phyloP scores from a whole-genome alignment of 2,329 filamentous ascomycete genomes.

The Exophiala viscosa region DNA sequence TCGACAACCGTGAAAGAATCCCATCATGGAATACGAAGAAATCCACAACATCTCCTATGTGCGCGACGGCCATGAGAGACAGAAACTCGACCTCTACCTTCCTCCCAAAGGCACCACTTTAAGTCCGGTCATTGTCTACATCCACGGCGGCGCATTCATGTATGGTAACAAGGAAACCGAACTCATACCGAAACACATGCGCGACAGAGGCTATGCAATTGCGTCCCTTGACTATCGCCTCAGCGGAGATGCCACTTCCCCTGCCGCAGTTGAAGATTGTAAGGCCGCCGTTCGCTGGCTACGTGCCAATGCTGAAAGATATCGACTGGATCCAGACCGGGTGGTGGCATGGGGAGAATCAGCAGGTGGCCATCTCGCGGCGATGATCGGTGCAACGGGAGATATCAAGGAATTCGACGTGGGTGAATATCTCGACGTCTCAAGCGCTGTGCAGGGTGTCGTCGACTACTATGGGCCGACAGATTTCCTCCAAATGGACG shows the following conservation, averaged over 20 bases:
- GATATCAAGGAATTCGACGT: slow-evolving; percentile 9
- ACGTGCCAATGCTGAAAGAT: slow-evolving; percentile 3
- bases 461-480: slow-evolving; percentile 10
- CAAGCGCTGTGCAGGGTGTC: slow-evolving; percentile 6
- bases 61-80: slow-evolving; percentile 5
- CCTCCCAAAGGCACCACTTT: not conserved
- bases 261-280: slow-evolving; percentile 15
- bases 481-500: slow-evolving; percentile 14
- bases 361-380: slow-evolving; percentile 12
- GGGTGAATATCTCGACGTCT: slow-evolving; percentile 8
- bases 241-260: slow-evolving; percentile 11
- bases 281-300: slow-evolving; percentile 15
- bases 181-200: slow-evolving; percentile 5
- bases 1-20: not conserved
- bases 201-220: slow-evolving; percentile 6
- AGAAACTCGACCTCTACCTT: slow-evolving; percentile 16
- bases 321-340: slow-evolving; percentile 4
- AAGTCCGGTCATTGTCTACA: slow-evolving; percentile 16
- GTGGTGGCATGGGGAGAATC: slow-evolving; percentile 16
- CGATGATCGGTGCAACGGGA: slow-evolving; percentile 9
- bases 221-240: slow-evolving; percentile 16
- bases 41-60: not conserved
- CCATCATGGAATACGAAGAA: not conserved
- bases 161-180: slow-evolving; percentile 7
- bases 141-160: slow-evolving; percentile 12